Conservation (phyloP, 1,284 basidiomycete genomes). For the Coniophora puteana region DNA sequence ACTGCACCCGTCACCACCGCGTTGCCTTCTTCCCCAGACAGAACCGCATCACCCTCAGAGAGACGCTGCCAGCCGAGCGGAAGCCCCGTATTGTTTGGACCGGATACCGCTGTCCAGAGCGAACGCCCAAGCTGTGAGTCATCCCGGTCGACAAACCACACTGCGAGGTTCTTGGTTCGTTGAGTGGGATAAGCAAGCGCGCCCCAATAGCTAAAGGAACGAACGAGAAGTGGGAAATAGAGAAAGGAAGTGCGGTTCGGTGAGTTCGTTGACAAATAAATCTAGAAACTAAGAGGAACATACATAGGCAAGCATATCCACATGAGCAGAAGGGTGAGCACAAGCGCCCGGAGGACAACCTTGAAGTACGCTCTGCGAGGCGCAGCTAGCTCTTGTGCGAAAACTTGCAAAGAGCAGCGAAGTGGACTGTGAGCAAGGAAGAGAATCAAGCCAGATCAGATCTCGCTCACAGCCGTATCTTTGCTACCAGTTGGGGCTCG, state of each 20-base stretch:
- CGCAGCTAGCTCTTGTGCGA: background rate
- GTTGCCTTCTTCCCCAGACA: too few species aligned
- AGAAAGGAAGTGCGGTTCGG: too few species aligned
- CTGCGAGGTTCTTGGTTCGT: slow-evolving; percentile 35
- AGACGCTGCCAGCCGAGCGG: slow-evolving; percentile 29
- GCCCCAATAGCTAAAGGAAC: slow-evolving; percentile 39
- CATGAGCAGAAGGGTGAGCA: background rate
- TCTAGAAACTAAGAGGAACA: too few species aligned
- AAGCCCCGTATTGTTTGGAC: slow-evolving; percentile 21
- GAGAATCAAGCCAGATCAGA: too few species aligned
- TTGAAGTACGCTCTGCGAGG: background rate
- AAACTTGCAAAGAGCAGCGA: too few species aligned
- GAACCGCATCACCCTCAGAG: slow-evolving; percentile 24
- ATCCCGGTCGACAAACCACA: slow-evolving; percentile 43
- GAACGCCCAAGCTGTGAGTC: slow-evolving; percentile 34
- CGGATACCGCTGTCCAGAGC: slow-evolving; percentile 24
- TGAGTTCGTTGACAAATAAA: too few species aligned
- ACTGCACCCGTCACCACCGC: slow-evolving; percentile 28
- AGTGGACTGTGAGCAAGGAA: too few species aligned
- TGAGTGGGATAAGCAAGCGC: slow-evolving; percentile 28
- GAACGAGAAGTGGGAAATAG: too few species aligned
- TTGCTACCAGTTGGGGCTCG: too few species aligned
- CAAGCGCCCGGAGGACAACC: background rate
- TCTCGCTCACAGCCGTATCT: too few species aligned
- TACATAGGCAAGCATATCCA: background rate